Evolutionary conservation across 768 basidiomycete species (phyloP).

Genomic region (Amanita exitialis): DNA sequence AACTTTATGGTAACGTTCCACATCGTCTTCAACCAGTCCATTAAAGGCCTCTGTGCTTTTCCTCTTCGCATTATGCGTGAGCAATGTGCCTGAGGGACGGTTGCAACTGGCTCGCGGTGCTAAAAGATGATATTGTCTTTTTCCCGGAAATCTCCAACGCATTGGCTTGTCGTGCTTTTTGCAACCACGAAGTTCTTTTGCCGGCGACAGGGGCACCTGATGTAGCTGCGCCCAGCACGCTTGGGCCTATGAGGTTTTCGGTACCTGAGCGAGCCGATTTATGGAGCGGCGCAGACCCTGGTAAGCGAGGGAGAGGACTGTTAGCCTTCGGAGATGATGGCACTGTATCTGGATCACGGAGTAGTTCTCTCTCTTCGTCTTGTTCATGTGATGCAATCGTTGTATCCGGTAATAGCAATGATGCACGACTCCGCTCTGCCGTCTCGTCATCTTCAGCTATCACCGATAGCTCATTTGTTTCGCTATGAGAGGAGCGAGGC

Average conservation of each 20-base stretch:
- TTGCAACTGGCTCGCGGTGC: not conserved
- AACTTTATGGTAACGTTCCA: constrained; percentile 37
- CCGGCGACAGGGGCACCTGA: constrained; percentile 33
- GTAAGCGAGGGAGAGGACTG: constrained; percentile 48
- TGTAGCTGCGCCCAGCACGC: constrained; percentile 25
- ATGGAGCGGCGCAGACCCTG: constrained; percentile 57
- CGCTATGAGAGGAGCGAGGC: constrained; percentile 8
- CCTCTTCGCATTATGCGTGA: constrained; percentile 35
- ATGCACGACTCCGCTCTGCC: constrained; percentile 28
- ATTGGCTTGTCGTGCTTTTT: constrained; percentile 66
- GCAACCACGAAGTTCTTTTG: constrained; percentile 75
- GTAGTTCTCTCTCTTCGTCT: constrained; percentile 11
- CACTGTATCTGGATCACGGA: constrained; percentile 22
- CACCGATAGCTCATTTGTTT: constrained; percentile 47
- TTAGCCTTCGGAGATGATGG: constrained; percentile 16
- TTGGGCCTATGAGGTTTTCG: constrained; percentile 28
- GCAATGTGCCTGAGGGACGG: not conserved
- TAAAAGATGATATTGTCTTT: constrained; percentile 15
- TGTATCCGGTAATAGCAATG: constrained; percentile 10
- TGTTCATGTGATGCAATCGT: not conserved
- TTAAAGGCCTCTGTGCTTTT: constrained; percentile 46
- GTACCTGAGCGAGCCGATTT: constrained; percentile 50
- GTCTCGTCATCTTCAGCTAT: constrained; percentile 67
- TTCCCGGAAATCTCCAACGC: constrained; percentile 47
- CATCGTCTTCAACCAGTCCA: constrained; percentile 20